Evolutionary conservation across 169 alveolate genomes (phyloP), one percentile per base, ranked within the genome.

Genomic region (Plasmodium chabaudi): DNA sequence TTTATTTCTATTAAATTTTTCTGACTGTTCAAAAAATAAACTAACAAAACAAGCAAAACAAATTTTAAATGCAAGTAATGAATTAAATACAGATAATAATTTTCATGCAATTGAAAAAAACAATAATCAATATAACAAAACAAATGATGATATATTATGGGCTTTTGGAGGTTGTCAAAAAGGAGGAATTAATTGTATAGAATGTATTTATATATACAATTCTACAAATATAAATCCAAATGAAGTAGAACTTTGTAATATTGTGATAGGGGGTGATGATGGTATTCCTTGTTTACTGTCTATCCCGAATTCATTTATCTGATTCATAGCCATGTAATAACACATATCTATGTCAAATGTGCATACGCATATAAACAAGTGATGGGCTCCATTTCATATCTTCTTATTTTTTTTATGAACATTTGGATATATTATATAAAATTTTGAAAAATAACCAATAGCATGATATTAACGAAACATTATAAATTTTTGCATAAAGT

Each of bases 141-240:
- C 61, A 0, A 21, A 46, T 15, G 64, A 51, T 46, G 87, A 86
- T 53, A 86, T 86, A 13, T 60, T 86, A n/a, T 86, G 91, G 91
- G 91, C 87, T 42, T 86, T 69, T 71, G 91, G 91, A 17, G 74
- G 75, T 5, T 86, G 91, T 39, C 57, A 61, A 27, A 86, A 86
- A 39, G 91, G 91, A 21, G 91, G 91, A 42, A 70, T 86, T 63
- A 86, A 86, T 63, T 69, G 91, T 44, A 86, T 86, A 21, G 91
- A 86, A 46, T 86, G 91, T 51, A 86, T 60, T 69, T 86, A 46
- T 86, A 44, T 70, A 65, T 86, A 86, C 44, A 55, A 86, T 42
- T 63, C 79, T 42, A 86, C 55, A 86, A 70, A 69, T 51, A 19
- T 27, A 49, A 7, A 63, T 27, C 61, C 65, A 56, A 70, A 69